phyloP scores from a whole-genome alignment of 768 basidiomycete species.

The Lentinula sp. region DNA sequence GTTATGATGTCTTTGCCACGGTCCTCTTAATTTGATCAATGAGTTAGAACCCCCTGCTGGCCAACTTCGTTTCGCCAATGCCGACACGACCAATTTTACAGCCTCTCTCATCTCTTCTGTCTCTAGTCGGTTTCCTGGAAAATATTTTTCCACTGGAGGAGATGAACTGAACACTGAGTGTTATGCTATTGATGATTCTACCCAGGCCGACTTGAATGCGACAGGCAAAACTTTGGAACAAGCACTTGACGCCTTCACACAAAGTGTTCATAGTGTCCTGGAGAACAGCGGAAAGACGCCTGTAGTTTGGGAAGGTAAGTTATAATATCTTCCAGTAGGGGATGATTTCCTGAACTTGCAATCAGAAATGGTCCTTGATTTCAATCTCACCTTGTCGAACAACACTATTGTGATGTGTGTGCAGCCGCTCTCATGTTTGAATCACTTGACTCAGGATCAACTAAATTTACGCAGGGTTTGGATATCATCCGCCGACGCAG shows the following conservation, averaged over 20 bases:
- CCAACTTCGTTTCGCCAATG: constrained; percentile 67
- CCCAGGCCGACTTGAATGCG: constrained; percentile 45
- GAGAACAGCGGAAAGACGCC: constrained; percentile 58
- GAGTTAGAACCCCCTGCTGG: constrained; percentile 70
- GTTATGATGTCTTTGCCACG: neutral
- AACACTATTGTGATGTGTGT: constrained; percentile 53
- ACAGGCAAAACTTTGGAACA: constrained; percentile 51
- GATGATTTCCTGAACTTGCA: neutral
- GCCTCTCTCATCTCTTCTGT: constrained; percentile 44
- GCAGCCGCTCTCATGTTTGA: neutral
- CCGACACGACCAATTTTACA: constrained; percentile 56
- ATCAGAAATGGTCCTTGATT: constrained; percentile 60
- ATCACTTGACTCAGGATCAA: neutral
- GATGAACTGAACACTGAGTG: constrained; percentile 73
- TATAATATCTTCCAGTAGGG: neutral
- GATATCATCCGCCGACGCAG: constrained; percentile 60
- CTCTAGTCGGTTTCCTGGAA: constrained; percentile 47
- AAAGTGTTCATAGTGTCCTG: constrained; percentile 53
- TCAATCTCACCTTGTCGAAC: constrained; percentile 41
- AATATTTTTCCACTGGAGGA: constrained; percentile 72
- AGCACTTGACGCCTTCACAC: constrained; percentile 58
- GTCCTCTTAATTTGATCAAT: neutral
- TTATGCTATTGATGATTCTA: constrained; percentile 55
- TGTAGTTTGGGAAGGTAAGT: constrained; percentile 74
- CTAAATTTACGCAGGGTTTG: constrained; percentile 45